Evolutionary conservation across 768 basidiomycete species (phyloP).

Genomic region (Paxillus rubicundulus): DNA sequence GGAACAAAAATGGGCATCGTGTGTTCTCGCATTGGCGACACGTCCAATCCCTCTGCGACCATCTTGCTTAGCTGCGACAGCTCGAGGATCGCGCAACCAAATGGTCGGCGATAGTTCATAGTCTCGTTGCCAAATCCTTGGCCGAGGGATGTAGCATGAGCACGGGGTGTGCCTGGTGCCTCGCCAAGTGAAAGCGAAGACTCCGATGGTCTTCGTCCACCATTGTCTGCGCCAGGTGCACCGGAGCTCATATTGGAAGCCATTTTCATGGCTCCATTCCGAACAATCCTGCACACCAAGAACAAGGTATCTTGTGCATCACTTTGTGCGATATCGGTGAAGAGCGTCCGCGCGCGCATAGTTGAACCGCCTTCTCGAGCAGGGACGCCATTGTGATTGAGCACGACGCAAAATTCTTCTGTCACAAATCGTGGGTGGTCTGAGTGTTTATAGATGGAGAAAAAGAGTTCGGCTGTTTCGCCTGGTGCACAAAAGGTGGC

Average conservation of each 20-base stretch:
- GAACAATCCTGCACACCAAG: slow-evolving; percentile 86
- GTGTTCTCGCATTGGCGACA: slow-evolving; percentile 67
- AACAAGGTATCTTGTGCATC: slow-evolving; percentile 86
- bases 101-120: slow-evolving; percentile 76
- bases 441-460: slow-evolving; percentile 86
- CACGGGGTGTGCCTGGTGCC: slow-evolving; percentile 23
- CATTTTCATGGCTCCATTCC: slow-evolving; percentile 84
- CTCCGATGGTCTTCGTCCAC: slow-evolving; percentile 55
- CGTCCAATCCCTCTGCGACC: slow-evolving; percentile 59
- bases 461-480: slow-evolving; percentile 90
- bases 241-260: slow-evolving; percentile 52
- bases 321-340: slow-evolving; percentile 81
- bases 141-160: slow-evolving; percentile 22
- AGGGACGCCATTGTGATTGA: slow-evolving; percentile 89
- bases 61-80: slow-evolving; percentile 72
- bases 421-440: slow-evolving; percentile 80
- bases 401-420: slow-evolving; percentile 86
- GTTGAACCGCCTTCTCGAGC: slow-evolving; percentile 69
- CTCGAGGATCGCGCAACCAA: slow-evolving; percentile 94
- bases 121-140: slow-evolving; percentile 32
- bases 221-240: slow-evolving; percentile 36
- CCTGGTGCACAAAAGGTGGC: slow-evolving; percentile 88
- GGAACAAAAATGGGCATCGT: slow-evolving; percentile 88
- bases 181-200: slow-evolving; percentile 40
- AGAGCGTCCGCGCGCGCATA: slow-evolving; percentile 74